A percentile compares a stretch with the other conserved stretches of the same genome.
Conservation (phyloP, 768 basidiomycete genomes). For the Cystobasidium tubakii region DNA sequence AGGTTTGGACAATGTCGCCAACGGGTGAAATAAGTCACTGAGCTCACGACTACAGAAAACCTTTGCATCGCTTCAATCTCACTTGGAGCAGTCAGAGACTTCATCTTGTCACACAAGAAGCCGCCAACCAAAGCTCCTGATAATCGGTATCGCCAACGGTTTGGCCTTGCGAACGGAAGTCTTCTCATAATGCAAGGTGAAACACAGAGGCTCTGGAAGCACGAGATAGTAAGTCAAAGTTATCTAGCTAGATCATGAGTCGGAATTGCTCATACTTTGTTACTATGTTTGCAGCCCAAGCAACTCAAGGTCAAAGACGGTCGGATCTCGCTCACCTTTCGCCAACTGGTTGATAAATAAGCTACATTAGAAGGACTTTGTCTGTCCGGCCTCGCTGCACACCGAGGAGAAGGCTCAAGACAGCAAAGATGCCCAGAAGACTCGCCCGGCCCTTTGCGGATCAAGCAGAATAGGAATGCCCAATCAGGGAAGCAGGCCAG, state of each 20-base stretch:
- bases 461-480: no score
- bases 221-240: conserved; percentile 43
- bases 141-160: conserved; percentile 42
- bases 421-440: no score
- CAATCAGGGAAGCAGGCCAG: no score
- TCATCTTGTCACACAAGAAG: conserved; percentile 50
- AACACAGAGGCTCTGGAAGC: conserved; percentile 54
- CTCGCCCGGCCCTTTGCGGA: no score
- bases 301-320: conserved; percentile 49
- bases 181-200: conserved; percentile 53
- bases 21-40: conserved; percentile 1
- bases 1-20: background rate
- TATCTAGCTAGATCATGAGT: no score
- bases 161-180: conserved; percentile 50
- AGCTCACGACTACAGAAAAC: conserved; percentile 48
- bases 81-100: conserved; percentile 51
- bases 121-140: conserved; percentile 20
- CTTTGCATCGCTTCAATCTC: conserved; percentile 53
- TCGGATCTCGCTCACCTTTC: conserved; percentile 52
- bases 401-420: no score
- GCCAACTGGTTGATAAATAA: conserved; percentile 47
- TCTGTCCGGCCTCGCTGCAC: no score
- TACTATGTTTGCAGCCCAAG: no score
- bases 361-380: background rate
- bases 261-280: no score